Percentiles rank a stretch among this genome's conserved stretches.
Evolutionary conservation across 2,329 filamentous ascomycete genomes (phyloP).

Genomic region (Fusarium camptoceras): DNA sequence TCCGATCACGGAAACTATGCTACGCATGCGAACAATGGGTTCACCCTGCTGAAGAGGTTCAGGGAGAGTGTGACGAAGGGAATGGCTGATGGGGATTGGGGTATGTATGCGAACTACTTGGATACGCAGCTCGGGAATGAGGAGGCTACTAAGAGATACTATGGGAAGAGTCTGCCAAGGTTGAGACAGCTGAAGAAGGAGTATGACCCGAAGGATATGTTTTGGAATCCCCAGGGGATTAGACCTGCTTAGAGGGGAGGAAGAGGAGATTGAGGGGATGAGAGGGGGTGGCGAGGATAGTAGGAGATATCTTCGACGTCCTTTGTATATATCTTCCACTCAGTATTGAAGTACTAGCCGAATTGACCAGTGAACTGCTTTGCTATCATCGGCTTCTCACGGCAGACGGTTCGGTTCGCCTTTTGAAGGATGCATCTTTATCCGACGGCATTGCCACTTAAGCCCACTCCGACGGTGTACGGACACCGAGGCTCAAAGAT

Average conservation of each 20-base stretch:
- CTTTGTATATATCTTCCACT: constrained; percentile 1
- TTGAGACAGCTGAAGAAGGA: constrained; percentile 52
- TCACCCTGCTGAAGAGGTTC: constrained; percentile 51
- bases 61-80: constrained; percentile 48
- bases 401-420: no score
- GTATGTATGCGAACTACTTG: constrained; percentile 58
- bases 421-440: not conserved
- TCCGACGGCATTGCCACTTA: not conserved
- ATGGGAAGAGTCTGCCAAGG: constrained; percentile 50
- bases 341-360: not conserved
- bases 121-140: constrained; percentile 52
- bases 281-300: not conserved
- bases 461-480: not conserved
- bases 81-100: constrained; percentile 49
- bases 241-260: constrained; percentile 11
- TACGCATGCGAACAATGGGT: constrained; percentile 50
- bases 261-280: not conserved
- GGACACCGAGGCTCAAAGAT: not conserved
- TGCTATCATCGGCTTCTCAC: no score
- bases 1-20: constrained; percentile 54
- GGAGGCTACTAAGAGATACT: constrained; percentile 53
- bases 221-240: constrained; percentile 55
- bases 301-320: not conserved
- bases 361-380: not conserved
- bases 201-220: constrained; percentile 54